Percentiles rank a stretch among this genome's conserved stretches.
Conservation (phyloP, 1,139 yeast genomes). For the Geotrichum cucujoidarum region DNA sequence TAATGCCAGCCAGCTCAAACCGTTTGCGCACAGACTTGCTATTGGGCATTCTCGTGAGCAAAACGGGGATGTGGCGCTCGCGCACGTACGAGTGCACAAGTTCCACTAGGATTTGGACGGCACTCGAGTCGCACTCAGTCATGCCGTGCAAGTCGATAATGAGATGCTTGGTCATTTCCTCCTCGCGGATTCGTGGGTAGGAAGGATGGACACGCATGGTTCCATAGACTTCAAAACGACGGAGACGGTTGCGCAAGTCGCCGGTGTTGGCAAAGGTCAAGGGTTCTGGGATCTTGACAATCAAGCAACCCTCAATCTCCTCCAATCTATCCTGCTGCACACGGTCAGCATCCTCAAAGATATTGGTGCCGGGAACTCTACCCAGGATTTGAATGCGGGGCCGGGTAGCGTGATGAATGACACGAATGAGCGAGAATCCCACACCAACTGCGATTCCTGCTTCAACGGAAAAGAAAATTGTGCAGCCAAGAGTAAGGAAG, state of each 20-base stretch:
- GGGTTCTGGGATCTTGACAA: conserved; percentile 88
- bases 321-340: conserved; percentile 41
- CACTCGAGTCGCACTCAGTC: conserved; percentile 83
- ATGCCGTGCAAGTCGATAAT: conserved; percentile 81
- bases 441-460: conserved; percentile 87
- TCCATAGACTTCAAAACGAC: conserved; percentile 78
- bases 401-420: conserved; percentile 76
- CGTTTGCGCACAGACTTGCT: conserved; percentile 39
- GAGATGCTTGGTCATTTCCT: conserved; percentile 57
- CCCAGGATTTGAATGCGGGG: conserved; percentile 89
- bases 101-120: conserved; percentile 67
- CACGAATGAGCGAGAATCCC: conserved; percentile 70
- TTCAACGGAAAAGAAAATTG: conserved; percentile 79
- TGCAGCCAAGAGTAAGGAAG: conserved; percentile 62
- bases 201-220: conserved; percentile 84
- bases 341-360: conserved; percentile 71
- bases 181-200: conserved; percentile 51
- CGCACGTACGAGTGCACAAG: conserved; percentile 49
- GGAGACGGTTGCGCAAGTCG: conserved; percentile 69
- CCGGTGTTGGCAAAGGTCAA: conserved; percentile 86
- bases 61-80: conserved; percentile 53
- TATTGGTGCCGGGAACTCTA: conserved; percentile 69
- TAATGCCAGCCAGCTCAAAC: conserved; percentile 38
- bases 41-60: conserved; percentile 59
- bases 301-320: conserved; percentile 78